Evolutionary conservation across 2,329 filamentous ascomycete species (phyloP).

Genomic region (Beauveria varroae): DNA sequence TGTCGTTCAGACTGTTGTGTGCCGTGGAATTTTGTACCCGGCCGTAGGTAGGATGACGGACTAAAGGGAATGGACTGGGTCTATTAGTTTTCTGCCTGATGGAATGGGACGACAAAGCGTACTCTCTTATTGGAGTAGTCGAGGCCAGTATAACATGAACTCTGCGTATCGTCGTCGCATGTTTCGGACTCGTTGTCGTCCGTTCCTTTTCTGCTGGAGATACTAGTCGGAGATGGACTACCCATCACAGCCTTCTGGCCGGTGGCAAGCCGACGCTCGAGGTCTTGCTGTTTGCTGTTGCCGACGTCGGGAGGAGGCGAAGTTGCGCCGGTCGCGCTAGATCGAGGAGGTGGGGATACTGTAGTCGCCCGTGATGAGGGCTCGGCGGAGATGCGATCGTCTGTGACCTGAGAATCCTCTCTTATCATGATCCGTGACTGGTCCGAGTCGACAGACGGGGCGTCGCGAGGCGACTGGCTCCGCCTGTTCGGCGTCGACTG

Average conservation of each 20-base stretch:
- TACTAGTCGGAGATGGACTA: background rate
- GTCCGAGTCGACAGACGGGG: slow-evolving; percentile 4
- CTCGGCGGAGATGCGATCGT: slow-evolving; percentile 20
- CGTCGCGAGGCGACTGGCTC: slow-evolving; percentile 1
- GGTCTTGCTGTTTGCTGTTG: slow-evolving; percentile 24
- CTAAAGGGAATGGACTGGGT: slow-evolving; percentile 63
- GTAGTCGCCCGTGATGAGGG: slow-evolving; percentile 33
- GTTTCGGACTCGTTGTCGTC: background rate
- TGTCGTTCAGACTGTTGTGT: slow-evolving; percentile 91
- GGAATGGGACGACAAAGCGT: slow-evolving; percentile 20
- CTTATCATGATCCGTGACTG: slow-evolving; percentile 15
- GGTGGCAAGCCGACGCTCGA: background rate
- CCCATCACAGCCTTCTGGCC: background rate
- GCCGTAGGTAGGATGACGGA: slow-evolving; percentile 78
- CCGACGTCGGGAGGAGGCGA: slow-evolving; percentile 26
- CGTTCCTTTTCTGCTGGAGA: background rate
- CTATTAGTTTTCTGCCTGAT: slow-evolving; percentile 11
- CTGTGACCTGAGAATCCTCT: slow-evolving; percentile 20
- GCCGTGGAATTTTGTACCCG: slow-evolving; percentile 81
- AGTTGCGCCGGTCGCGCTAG: slow-evolving; percentile 25
- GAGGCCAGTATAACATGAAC: slow-evolving; percentile 4
- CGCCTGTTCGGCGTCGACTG: slow-evolving; percentile 9
- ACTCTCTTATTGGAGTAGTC: slow-evolving; percentile 38
- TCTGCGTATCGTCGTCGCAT: background rate
- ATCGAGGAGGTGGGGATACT: slow-evolving; percentile 35